Percentiles rank a stretch among this genome's conserved stretches.
Conservation (phyloP, 495 filamentous ascomycete genomes). For the Penicillium bovifimosum region DNA sequence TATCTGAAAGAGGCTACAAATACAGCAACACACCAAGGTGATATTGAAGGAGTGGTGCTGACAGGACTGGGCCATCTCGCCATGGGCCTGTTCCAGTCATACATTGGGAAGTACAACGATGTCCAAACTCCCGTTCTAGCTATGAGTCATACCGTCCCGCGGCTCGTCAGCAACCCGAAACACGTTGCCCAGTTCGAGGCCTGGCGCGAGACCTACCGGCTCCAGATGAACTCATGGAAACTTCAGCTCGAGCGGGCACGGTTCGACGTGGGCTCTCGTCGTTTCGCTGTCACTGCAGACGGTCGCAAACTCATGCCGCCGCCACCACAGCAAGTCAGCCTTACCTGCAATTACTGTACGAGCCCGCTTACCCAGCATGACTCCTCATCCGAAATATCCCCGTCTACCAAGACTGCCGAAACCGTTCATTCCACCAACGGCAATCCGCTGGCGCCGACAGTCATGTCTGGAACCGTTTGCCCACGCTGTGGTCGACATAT, state of each 20-base stretch:
- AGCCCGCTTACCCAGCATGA: slow-evolving; percentile 43
- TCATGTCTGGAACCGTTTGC: slow-evolving; percentile 57
- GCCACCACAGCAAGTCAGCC: slow-evolving; percentile 67
- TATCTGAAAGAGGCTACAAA: slow-evolving; percentile 63
- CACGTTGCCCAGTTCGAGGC: slow-evolving; percentile 55
- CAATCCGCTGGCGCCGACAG: slow-evolving; percentile 32
- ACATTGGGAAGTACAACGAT: slow-evolving; percentile 81
- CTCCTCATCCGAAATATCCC: slow-evolving; percentile 32
- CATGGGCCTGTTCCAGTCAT: slow-evolving; percentile 79
- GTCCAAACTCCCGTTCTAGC: slow-evolving; percentile 85
- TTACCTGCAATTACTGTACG: slow-evolving; percentile 82
- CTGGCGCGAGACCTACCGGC: slow-evolving; percentile 79
- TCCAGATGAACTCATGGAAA: slow-evolving; percentile 71
- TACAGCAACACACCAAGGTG: slow-evolving; percentile 63
- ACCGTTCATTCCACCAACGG: slow-evolving; percentile 35
- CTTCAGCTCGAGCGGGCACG: slow-evolving; percentile 57
- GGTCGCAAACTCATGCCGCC: slow-evolving; percentile 60
- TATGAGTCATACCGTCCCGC: slow-evolving; percentile 72
- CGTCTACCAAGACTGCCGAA: slow-evolving; percentile 23
- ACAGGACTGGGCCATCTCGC: slow-evolving; percentile 76
- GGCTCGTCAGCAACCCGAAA: slow-evolving; percentile 64
- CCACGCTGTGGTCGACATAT: slow-evolving; percentile 82
- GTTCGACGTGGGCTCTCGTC: slow-evolving; percentile 52
- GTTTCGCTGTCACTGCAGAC: slow-evolving; percentile 58
- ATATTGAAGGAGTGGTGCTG: slow-evolving; percentile 83